Evolutionary conservation across 129 eudicot genomes (phyloP), one percentile per base, ranked within the genome.

Genomic region (Lactuca sativa): DNA sequence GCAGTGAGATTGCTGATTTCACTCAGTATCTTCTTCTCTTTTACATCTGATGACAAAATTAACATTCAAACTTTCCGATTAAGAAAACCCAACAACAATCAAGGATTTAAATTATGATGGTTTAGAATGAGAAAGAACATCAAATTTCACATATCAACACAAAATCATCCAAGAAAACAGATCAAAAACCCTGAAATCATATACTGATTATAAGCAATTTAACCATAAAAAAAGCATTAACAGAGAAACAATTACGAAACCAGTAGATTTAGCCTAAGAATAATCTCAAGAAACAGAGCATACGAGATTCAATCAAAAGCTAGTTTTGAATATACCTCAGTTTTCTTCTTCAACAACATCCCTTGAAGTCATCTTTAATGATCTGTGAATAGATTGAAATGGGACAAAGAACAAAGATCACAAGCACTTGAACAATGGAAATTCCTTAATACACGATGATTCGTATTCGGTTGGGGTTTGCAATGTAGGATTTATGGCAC

Each of bases 1-100:
- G 81, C 77, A 9, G 92, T 95, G 2, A 89, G 41, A 76, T 92
- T 92, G 1, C 98, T 95, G 12, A 92, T 92, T 47, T 89, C 95
- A 16, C 84, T 88, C 4, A 86, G 77, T 32, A 78, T 83, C 70
- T 82, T 84, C 74, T 84, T 92, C 78, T 74, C 88, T 77, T 89
- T 86, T 6, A 64, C 80, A 17, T 79, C 70, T 78, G 74, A 88
- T 65, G 5, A 51, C 37, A 64, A 48, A 64, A 16, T 8, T 16
- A 40, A 41, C 18, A 52, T 31, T 17, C 7, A 51, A 57, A 32
- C 63, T 11, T 60, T 7, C 10, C 11, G 13, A 62, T 56, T 73
- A 33, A 65, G 62, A 44, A 56, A 59, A 36, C 13, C 30, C 59
- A 4, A 14, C 13, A 30, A 36, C 21, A 49, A n/a, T 49, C 37